phyloP scores from a whole-genome alignment of 2,329 filamentous ascomycete species.

The Colletotrichum salicis region DNA sequence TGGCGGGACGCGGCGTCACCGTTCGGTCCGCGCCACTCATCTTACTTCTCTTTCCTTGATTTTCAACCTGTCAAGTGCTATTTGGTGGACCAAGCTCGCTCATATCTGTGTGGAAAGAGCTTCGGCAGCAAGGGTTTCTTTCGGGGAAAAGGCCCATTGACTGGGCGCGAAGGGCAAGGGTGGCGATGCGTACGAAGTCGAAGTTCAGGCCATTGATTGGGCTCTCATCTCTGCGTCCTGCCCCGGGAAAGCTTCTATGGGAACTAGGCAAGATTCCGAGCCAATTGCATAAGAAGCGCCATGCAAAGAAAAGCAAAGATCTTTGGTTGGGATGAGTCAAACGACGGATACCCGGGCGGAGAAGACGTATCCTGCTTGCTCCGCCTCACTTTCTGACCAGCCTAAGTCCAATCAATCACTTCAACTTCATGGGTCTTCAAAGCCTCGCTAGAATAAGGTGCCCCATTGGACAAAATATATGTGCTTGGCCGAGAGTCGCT shows the following conservation, averaged over 20 bases:
- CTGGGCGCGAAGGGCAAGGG: not conserved
- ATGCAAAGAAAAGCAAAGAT: not conserved
- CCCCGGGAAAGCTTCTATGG: not conserved
- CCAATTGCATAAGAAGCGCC: not conserved
- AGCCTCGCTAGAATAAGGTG: not conserved
- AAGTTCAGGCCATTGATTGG: not conserved
- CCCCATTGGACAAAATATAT: not conserved
- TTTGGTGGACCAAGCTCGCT: not conserved
- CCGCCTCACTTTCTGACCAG: not conserved
- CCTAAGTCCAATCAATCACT: not conserved
- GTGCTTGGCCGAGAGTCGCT: not conserved
- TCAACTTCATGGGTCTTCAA: not conserved
- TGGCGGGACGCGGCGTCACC: not conserved
- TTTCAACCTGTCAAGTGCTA: not conserved
- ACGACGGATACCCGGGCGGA: not conserved
- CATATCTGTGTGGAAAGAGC: not conserved
- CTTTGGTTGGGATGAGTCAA: not conserved
- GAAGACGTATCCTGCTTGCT: not conserved
- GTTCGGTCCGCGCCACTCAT: not conserved
- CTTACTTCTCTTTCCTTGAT: not conserved
- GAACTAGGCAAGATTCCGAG: not conserved
- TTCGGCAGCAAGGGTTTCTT: not conserved
- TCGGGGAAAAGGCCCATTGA: not conserved
- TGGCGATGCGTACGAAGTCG: not conserved
- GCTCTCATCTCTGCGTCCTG: not conserved